Conservation (phyloP, 1,284 basidiomycete species). For the Kalmanozyma brasiliensis region DNA sequence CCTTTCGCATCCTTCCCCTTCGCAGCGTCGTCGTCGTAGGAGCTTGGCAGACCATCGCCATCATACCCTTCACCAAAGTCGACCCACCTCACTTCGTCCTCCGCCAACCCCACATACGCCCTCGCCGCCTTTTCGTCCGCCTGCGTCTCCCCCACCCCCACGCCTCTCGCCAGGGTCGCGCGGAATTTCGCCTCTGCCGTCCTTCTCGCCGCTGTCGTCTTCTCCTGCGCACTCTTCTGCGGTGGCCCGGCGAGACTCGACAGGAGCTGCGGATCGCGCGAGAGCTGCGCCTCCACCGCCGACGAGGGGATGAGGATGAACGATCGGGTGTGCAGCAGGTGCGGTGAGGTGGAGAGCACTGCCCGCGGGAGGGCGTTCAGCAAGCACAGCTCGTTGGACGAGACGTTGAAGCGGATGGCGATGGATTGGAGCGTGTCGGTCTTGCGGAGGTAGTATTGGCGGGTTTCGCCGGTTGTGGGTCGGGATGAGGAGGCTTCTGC, state of each 20-base stretch:
- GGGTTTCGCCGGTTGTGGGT: slow-evolving; percentile 17
- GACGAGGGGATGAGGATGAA: slow-evolving; percentile 49
- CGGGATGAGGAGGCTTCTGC: neutral
- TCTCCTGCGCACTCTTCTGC: slow-evolving; percentile 22
- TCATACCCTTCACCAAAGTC: slow-evolving; percentile 49
- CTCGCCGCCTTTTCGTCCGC: slow-evolving; percentile 47
- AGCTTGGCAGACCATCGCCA: slow-evolving; percentile 10
- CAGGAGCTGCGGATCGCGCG: slow-evolving; percentile 13
- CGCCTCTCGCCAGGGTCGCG: slow-evolving; percentile 19
- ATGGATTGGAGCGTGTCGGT: slow-evolving; percentile 44
- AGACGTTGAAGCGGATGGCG: slow-evolving; percentile 39
- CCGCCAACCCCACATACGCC: slow-evolving; percentile 48
- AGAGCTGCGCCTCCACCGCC: slow-evolving; percentile 35
- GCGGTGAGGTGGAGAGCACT: slow-evolving; percentile 38
- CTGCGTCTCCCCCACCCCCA: slow-evolving; percentile 23
- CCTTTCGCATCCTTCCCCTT: neutral
- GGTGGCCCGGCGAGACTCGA: slow-evolving; percentile 32
- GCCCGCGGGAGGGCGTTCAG: slow-evolving; percentile 44
- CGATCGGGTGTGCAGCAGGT: slow-evolving; percentile 49
- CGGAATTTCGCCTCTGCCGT: slow-evolving; percentile 42
- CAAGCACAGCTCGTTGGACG: slow-evolving; percentile 33
- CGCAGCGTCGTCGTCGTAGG: slow-evolving; percentile 9
- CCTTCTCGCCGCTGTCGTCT: slow-evolving; percentile 28
- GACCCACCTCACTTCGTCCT: slow-evolving; percentile 43
- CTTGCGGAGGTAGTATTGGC: slow-evolving; percentile 44